Conservation (phyloP, 208 protist species). For the Acanthamoeba sp. region DNA sequence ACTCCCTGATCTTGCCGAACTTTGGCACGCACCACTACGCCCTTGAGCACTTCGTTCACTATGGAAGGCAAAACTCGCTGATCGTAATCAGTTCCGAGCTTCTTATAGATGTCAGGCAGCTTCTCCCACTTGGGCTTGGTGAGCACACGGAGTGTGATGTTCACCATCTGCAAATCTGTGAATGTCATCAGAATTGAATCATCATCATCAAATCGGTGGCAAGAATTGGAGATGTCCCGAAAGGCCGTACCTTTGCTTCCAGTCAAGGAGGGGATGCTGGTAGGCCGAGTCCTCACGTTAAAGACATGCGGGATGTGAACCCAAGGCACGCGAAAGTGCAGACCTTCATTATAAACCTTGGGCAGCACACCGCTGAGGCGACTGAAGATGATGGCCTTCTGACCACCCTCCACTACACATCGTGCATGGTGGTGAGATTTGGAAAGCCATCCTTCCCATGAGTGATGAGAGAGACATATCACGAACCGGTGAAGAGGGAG, state of each 20-base stretch:
- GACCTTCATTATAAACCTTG: conserved; percentile 95
- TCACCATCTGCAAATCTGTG: conserved; percentile 98
- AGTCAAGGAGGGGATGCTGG: conserved; percentile 88
- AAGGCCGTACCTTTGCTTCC: conserved; percentile 86
- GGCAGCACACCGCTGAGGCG: conserved; percentile 95
- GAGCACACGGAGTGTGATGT: conserved; percentile 98
- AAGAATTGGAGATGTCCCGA: neutral
- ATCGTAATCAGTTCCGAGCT: conserved; percentile 97
- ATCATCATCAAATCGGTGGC: no score
- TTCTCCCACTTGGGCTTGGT: conserved; percentile 95
- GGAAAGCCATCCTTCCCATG: neutral
- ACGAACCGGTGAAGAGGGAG: conserved; percentile 57
- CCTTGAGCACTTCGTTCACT: conserved; percentile 99
- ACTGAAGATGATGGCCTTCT: conserved; percentile 98
- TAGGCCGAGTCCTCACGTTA: conserved; percentile 94
- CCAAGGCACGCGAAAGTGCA: conserved; percentile 97
- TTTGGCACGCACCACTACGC: conserved; percentile 93
- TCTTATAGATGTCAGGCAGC: conserved; percentile 96
- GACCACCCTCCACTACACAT: conserved; percentile 95
- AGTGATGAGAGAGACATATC: neutral
- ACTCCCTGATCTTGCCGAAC: neutral
- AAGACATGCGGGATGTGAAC: conserved; percentile 97
- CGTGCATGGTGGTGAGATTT: no score
- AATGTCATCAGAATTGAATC: no score
- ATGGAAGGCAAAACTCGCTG: conserved; percentile 99